These are phyloP conservation scores for Boletus vinaceobasis DNA, from an alignment of 768 basidiomycete species.

Conservation along the genomic window DNA sequence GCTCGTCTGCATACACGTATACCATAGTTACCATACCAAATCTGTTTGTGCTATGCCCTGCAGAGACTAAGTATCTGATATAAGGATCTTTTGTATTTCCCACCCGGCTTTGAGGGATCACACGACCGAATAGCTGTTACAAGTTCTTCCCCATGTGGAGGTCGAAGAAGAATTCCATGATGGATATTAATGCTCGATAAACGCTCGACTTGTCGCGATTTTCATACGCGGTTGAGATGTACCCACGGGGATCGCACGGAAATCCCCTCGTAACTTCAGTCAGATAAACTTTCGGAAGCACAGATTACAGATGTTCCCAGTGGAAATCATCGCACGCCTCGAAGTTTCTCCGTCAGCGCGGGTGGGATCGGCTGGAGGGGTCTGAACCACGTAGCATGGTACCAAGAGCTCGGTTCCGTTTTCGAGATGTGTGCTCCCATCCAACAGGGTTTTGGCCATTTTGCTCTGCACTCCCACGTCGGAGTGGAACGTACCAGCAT, in stretches of 20 bases:
- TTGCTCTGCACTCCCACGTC: background rate
- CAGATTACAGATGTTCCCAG: background rate
- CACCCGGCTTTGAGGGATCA: background rate
- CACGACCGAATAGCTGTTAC: background rate
- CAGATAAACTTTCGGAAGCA: background rate
- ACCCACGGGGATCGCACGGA: background rate
- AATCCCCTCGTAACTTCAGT: background rate
- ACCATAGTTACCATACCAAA: constrained; percentile 24
- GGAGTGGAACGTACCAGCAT: background rate
- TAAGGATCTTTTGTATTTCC: background rate
- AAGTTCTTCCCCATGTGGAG: constrained; percentile 2
- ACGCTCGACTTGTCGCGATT: constrained; percentile 8
- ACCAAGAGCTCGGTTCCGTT: background rate
- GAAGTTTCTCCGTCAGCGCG: background rate
- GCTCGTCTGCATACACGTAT: constrained; percentile 24
- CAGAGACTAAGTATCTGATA: background rate
- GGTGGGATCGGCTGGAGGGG: background rate
- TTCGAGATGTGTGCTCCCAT: background rate
- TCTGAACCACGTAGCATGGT: background rate
- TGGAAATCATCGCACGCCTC: background rate
- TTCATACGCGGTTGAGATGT: constrained; percentile 4
- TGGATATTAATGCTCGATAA: background rate
- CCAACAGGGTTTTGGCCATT: background rate
- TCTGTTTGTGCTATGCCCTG: constrained; percentile 8
- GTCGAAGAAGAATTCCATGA: constrained; percentile 9